Evolutionary conservation across 139 green algal genomes (phyloP), one percentile per base, ranked within the genome.

Genomic region (Tetradesmus obliquus): DNA sequence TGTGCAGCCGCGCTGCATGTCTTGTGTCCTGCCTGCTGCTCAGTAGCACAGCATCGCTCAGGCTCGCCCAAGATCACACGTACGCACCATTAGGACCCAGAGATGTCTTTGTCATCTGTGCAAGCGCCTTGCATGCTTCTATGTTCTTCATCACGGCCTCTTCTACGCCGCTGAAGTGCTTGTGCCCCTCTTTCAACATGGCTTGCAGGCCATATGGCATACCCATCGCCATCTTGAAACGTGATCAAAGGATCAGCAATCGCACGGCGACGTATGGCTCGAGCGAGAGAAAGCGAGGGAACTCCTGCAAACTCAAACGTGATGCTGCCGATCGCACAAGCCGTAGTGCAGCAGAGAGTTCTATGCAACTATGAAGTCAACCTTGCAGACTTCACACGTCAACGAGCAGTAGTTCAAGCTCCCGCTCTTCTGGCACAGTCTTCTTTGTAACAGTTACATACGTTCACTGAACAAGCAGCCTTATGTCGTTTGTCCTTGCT

Each of bases 91-190:
- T 99, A 20, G 98, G 98, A 1, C 98, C 98, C 92, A 99, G 95
- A 1, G 97, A 99, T 0, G 98, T 99, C 54, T 96, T 93, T 2
- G 98, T 99, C 87, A 99, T 99, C 86, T 97, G 93, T 1, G 97
- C 96, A n/a, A 99, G 93, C 87, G 95, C 92, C 91, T 98, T 99
- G 94, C 98, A 99, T 0, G 98, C 98, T 76, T 99, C 98, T 76
- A 99, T 98, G 93, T 99, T 99, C 88, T 98, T 98, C 69, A 99
- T 90, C 58, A 99, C 98, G 3, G 98, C 98, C 90, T 99, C 98
- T n/a, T 99, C 96, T 55, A 99, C 90, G 10, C 98, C 98, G 58
- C 93, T 96, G 79, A 99, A 93, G 91, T 99, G 97, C 94, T 99
- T 99, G 93, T 99, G 97, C 12, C 98, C 98, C 32, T 99, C 98